Base-by-base conservation (phyloP, 106 monocot species). In the Dendrobium officinale region DNA sequence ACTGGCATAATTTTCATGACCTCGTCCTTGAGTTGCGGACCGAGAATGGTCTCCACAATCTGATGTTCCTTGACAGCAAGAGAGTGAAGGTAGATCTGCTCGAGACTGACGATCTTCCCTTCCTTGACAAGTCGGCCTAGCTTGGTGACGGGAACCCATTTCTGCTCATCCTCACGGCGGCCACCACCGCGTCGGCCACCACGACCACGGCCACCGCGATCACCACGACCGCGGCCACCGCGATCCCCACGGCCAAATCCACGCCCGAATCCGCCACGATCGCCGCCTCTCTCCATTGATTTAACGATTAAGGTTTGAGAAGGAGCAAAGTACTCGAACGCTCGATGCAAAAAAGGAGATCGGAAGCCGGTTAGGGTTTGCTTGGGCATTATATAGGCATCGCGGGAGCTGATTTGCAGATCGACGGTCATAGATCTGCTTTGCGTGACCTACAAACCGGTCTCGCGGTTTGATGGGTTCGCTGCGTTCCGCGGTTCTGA, bases 31-130 rank as follows among this genome's bases (percentile, higher is more conserved):
- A 83, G 78, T 22, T 72, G 72, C 1, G 83, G 77, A 4, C 79
- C 73, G 55, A 61, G 67, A 0, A 83, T 77, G 4, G 48, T 4
- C 4, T 83, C 83, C 66, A 83, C 77, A 29, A 83, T 83, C 82
- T 89, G 89, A 79, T 89, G 84, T 73, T 89, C 89, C 84, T 89
- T 89, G 9, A 89, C 84, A 7, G 89, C 72, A 37, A 89, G 89
- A 2, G 89, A 89, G 43, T 89, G 89, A 66, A 89, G 89, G 77
- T 89, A 89, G 82, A 89, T 86, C 77, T 89, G 84, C 72, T 86
- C 86, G 27, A 89, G 55, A 42, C 48, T 67, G 9, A 49, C 31
- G 49, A 84, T 84, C 75, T 77, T 82, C 2, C 82, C 84, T 4
- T 79, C 86, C 55, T 82, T 80, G 22, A 89, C 89, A 61, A 89